Conservation (phyloP, 2,329 filamentous ascomycete genomes). For the Fonsecaea erecta region DNA sequence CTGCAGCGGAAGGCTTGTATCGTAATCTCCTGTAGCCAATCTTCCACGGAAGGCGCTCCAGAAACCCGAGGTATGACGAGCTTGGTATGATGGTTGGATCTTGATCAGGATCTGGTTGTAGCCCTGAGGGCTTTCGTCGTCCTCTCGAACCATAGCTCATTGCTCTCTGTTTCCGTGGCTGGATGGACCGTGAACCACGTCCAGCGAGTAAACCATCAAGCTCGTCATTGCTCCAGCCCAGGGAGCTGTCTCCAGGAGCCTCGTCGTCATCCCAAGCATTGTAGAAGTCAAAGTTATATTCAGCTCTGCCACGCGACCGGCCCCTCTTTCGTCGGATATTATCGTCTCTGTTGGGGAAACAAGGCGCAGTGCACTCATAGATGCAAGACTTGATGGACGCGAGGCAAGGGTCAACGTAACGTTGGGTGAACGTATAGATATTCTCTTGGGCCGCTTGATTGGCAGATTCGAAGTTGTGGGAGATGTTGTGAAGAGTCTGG, state of each 20-base stretch:
- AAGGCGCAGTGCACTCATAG: constrained; percentile 70
- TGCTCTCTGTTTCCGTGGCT: constrained; percentile 73
- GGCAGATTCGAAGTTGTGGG: constrained; percentile 85
- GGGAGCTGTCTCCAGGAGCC: constrained; percentile 54
- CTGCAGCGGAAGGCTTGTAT: constrained; percentile 89
- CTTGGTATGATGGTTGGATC: constrained; percentile 91
- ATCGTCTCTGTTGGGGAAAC: constrained; percentile 72
- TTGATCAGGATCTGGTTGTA: constrained; percentile 62
- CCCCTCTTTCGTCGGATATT: constrained; percentile 72
- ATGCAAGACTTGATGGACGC: constrained; percentile 68
- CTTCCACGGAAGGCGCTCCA: constrained; percentile 82
- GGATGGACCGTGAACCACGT: constrained; percentile 53
- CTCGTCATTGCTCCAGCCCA: constrained; percentile 81
- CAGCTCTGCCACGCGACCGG: constrained; percentile 65
- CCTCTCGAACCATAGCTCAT: constrained; percentile 88
- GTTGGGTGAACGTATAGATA: constrained; percentile 85
- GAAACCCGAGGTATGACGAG: constrained; percentile 81
- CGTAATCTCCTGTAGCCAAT: constrained; percentile 76
- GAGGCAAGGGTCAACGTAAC: constrained; percentile 83
- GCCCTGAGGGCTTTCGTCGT: constrained; percentile 47
- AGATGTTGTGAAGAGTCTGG: constrained; percentile 90
- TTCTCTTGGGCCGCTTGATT: constrained; percentile 90
- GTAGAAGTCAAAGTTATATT: constrained; percentile 94
- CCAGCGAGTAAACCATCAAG: constrained; percentile 81
- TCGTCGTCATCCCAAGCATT: constrained; percentile 87